Conservation (phyloP, 306 rosid species). For the Canavalia ensiformis region DNA sequence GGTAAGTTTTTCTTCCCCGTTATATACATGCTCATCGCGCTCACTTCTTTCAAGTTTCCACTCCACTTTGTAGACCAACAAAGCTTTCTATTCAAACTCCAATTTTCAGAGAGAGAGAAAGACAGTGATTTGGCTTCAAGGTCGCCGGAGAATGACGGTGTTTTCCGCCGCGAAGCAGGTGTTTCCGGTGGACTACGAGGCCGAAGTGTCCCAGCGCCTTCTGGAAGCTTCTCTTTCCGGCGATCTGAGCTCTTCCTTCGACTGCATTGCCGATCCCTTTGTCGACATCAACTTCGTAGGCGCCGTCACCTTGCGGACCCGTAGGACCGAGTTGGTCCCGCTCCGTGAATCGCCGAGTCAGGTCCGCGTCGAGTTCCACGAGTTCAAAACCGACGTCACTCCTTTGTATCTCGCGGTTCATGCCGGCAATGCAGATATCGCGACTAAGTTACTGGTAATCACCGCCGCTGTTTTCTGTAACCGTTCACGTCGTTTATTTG, state of each 20-base stretch:
- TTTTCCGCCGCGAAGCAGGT: constrained; percentile 79
- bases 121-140: no score
- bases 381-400: constrained; percentile 83
- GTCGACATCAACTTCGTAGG: constrained; percentile 90
- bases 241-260: constrained; percentile 65
- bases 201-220: constrained; percentile 79
- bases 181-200: constrained; percentile 85
- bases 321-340: constrained; percentile 63
- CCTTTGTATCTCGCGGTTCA: constrained; percentile 92
- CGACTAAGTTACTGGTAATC: constrained; percentile 79
- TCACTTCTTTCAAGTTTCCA: no score
- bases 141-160: constrained; percentile 67
- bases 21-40: no score
- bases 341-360: constrained; percentile 67
- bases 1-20: no score
- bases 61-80: no score
- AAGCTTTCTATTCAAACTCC: no score
- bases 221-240: constrained; percentile 83
- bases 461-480: not conserved
- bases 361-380: constrained; percentile 69
- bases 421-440: constrained; percentile 64
- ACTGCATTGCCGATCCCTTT: constrained; percentile 75
- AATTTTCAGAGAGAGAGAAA: no score
- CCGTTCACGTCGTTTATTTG: not conserved
- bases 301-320: constrained; percentile 64